These are phyloP conservation scores for Tylopilus subfusipes DNA, from an alignment of 768 basidiomycete species.

Conservation along the genomic window DNA sequence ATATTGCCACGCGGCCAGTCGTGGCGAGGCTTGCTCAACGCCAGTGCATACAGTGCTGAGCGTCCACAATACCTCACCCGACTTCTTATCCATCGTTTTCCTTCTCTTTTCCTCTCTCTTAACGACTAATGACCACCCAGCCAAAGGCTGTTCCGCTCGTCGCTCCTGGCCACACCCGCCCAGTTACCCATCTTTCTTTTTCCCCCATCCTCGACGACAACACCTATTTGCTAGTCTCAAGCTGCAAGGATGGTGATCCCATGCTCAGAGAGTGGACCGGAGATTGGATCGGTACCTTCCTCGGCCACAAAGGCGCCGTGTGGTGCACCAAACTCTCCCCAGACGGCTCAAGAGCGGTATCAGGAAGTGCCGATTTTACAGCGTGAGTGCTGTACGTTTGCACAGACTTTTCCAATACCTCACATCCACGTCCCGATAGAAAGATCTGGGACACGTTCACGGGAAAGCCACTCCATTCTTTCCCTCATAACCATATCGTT, in stretches of 20 bases:
- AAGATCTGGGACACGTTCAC: conserved; percentile 97
- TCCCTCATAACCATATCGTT: conserved; percentile 97
- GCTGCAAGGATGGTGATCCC: conserved; percentile 98
- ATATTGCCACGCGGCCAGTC: conserved; percentile 20
- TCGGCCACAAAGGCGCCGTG: conserved; percentile 91
- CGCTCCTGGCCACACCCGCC: conserved; percentile 81
- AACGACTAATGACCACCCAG: conserved; percentile 58
- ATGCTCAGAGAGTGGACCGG: conserved; percentile 97
- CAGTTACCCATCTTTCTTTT: conserved; percentile 93
- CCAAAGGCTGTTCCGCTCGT: conserved; percentile 75
- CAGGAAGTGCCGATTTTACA: conserved; percentile 95
- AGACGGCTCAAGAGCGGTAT: conserved; percentile 83
- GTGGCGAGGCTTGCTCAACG: not conserved
- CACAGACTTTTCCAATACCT: no score
- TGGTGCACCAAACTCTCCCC: conserved; percentile 92
- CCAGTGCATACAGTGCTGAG: no score
- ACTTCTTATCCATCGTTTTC: no score
- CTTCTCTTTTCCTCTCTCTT: not conserved
- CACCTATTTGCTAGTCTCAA: conserved; percentile 87
- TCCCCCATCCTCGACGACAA: conserved; percentile 81
- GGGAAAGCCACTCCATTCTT: conserved; percentile 87
- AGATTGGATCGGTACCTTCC: conserved; percentile 96
- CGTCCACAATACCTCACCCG: no score
- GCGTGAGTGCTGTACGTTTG: no score
- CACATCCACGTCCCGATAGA: conserved; percentile 38